Evolutionary conservation across 2,329 filamentous ascomycete genomes (phyloP), one percentile per base, ranked within the genome.

Genomic region (Hypoxylon sp.): DNA sequence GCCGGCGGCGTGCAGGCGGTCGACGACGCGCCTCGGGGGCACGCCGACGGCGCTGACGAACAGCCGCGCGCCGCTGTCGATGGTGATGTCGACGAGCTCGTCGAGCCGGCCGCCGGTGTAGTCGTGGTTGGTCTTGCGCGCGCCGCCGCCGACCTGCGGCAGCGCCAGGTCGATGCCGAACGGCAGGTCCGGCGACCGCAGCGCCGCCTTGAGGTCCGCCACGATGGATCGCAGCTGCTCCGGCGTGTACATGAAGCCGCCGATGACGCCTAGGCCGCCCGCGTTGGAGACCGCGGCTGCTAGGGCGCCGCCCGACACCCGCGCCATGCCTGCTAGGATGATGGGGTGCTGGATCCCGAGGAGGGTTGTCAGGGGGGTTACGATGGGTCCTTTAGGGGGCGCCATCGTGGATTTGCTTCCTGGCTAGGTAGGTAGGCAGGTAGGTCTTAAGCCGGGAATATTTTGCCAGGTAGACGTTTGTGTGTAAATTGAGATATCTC

Each of bases 131-230:
- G 95, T 97, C 78, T 92, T 91, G 69, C 95, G 88, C 5, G 95
- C 95, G 32, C 81, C 84, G 40, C 91, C 93, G 60, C 95, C 95
- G 58, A 97, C 84, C 80, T 97, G 93, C 0, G 95, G 94, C 11
- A 98, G 86, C 0, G 94, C 94, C 1, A 98, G 89, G 78, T 98
- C 95, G 30, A 97, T 88, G 71, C 94, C 95, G 77, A 97, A 97
- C 0, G 94, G 92, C 3, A 97, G 85, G 45, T 85, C 83, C 0
- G 90, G 89, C 53, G 84, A 82, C 4, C 73, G 74, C 1, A 97
- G 87, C 69, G 90, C 84, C 11, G 88, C 83, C 81, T 97, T 97
- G 74, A 97, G 88, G 77, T 97, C 93, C 69, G 89, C 87, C 71
- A 98, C 89, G 81, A 96, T 96, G 68, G 87, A 83, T 71, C 91